Base-by-base conservation (phyloP, 2,329 filamentous ascomycete genomes). In the Ascosphaera pollenicola region DNA sequence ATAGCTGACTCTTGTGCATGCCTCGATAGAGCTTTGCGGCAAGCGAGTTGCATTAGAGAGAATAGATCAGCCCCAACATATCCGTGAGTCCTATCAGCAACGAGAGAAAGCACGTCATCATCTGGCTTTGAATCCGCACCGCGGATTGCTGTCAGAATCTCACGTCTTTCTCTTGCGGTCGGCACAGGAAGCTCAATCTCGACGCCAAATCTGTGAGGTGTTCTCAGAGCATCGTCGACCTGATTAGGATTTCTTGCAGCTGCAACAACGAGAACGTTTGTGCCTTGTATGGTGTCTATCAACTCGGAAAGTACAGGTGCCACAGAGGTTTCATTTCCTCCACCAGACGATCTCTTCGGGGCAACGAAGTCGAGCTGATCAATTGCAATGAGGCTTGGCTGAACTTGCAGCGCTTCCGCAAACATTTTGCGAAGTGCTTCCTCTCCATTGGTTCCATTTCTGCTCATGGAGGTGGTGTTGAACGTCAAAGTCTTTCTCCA, bases 41-140 rank as follows among this genome's bases (percentile, higher is more conserved):
- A 54, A 8, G 74, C 69, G 35, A 65, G 55, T 37, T 67, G 58
- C 37, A 78, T 62, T 0, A 94, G 62, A 11, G 66, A 68, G n/a
- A 64, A 61, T 1, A 94, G 62, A 53, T 94, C 85, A 1, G 70
- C 68, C 3, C 79, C 78, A 24, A 82, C 91, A 54, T 82, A 94
- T 3, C 85, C 87, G 50, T 94, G 84, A 0, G 85, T 91, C 41
- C 73, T 71, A 44, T 79, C 70, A 34, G 77, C 77, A 35, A 92
- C 60, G 15, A 65, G 60, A 3, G 65, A 58, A 15, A 83, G 58
- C 8, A 73, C 60, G 1, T 58, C 57, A 2, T 75, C 64, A 40
- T 56, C 62, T 7, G 61, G 60, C 7, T 61, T 65, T 3, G 63
- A 50, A n/a, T 53, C 59, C 36, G 70, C 60, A 42, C 51, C 58